These are phyloP conservation scores for Nakazawaea laoshanensis DNA, from an alignment of 805 yeast species.

Conservation along the genomic window DNA sequence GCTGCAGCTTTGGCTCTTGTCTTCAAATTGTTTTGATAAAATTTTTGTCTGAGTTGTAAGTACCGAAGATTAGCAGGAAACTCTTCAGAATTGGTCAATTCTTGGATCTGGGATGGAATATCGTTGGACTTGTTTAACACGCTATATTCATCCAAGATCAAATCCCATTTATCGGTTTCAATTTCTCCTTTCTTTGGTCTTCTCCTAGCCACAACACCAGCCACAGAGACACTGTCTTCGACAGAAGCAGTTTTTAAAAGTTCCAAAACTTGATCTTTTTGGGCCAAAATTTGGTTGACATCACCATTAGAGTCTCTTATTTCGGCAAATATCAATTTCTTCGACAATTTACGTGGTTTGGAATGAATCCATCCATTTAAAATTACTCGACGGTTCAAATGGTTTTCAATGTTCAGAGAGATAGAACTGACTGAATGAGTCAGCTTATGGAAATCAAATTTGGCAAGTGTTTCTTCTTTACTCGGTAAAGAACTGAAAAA, in stretches of 20 bases:
- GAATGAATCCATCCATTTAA: slow-evolving; percentile 81
- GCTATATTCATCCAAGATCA: slow-evolving; percentile 42
- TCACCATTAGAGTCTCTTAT: slow-evolving; percentile 71
- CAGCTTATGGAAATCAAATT: slow-evolving; percentile 18
- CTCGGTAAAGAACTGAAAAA: slow-evolving; percentile 2
- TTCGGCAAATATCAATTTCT: slow-evolving; percentile 58
- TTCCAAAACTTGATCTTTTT: slow-evolving; percentile 26
- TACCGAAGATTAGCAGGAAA: slow-evolving; percentile 79
- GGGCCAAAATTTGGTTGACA: slow-evolving; percentile 45
- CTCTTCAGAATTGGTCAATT: slow-evolving; percentile 36
- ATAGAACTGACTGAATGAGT: slow-evolving; percentile 19
- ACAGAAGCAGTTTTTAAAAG: slow-evolving; percentile 40
- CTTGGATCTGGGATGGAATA: slow-evolving; percentile 61
- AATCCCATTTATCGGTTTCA: slow-evolving; percentile 38
- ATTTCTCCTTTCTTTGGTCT: slow-evolving; percentile 17
- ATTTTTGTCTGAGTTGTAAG: slow-evolving; percentile 62
- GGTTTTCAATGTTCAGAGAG: slow-evolving; percentile 4
- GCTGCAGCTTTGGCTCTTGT: slow-evolving; percentile 49
- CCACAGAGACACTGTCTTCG: slow-evolving; percentile 68
- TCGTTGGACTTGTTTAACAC: slow-evolving; percentile 56
- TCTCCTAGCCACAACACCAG: slow-evolving; percentile 41
- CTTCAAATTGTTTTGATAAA: slow-evolving; percentile 46
- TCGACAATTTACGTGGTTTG: slow-evolving; percentile 64
- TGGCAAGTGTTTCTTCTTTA: slow-evolving; percentile 4
- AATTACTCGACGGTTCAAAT: slow-evolving; percentile 25